Evolutionary conservation across 2,329 filamentous ascomycete genomes (phyloP).

Genomic region (Colletotrichum sp.): DNA sequence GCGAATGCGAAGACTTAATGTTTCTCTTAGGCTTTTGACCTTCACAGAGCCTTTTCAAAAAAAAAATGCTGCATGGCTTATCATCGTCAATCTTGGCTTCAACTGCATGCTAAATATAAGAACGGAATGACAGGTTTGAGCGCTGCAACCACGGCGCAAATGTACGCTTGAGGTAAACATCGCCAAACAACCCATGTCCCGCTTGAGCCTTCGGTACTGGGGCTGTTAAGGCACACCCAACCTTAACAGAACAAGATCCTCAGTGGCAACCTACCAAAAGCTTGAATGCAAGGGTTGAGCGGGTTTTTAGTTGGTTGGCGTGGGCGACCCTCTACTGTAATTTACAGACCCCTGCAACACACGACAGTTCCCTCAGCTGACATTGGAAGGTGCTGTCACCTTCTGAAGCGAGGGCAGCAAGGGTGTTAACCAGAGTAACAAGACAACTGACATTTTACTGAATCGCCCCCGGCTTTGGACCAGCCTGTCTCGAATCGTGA

Average conservation of each 20-base stretch:
- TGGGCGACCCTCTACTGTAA: not conserved
- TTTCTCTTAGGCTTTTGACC: not conserved
- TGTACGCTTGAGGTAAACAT: not conserved
- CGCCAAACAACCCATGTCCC: not conserved
- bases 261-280: not conserved
- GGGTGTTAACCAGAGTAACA: not conserved
- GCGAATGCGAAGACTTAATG: not conserved
- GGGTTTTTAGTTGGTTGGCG: not conserved
- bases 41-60: not conserved
- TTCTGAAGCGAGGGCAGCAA: not conserved
- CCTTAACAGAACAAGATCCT: not conserved
- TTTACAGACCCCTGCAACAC: not conserved
- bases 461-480: not conserved
- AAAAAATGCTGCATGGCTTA: too few relatives aligned
- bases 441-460: not conserved
- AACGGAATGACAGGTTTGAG: not conserved
- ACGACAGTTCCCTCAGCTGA: not conserved
- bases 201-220: not conserved
- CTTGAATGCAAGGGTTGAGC: not conserved
- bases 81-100: not conserved
- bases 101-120: not conserved
- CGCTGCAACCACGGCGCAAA: not conserved
- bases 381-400: not conserved
- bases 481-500: not conserved
- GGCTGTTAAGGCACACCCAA: not conserved